Percentiles rank a stretch among this genome's conserved stretches.
Evolutionary conservation across 108 stramenopile genomes (phyloP).

Genomic region (Nitzschia sp.): DNA sequence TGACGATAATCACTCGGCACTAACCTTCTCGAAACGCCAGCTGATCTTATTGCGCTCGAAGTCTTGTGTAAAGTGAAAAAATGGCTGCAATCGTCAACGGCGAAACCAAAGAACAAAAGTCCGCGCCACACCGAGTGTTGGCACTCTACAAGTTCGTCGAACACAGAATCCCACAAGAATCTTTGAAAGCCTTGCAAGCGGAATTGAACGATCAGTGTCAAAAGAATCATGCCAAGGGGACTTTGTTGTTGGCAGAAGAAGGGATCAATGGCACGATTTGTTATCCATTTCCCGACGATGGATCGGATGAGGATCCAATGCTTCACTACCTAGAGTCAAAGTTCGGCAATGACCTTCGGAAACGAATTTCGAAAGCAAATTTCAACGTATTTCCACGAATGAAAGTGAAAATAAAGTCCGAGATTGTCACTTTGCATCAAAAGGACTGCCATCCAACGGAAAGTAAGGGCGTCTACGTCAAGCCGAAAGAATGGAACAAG

Average conservation of each 20-base stretch:
- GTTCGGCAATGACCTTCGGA: slow-evolving; percentile 28
- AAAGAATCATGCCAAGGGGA: slow-evolving; percentile 50
- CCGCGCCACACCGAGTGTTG: slow-evolving; percentile 35
- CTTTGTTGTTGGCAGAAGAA: slow-evolving; percentile 67
- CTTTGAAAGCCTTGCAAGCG: slow-evolving; percentile 12
- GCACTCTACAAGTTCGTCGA: slow-evolving; percentile 62
- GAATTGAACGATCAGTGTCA: slow-evolving; percentile 31
- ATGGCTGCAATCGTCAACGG: slow-evolving; percentile 14
- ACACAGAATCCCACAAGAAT: slow-evolving; percentile 17
- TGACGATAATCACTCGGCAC: too few relatives aligned
- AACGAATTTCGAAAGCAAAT: slow-evolving; percentile 27
- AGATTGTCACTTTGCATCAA: slow-evolving; percentile 75
- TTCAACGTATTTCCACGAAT: slow-evolving; percentile 67
- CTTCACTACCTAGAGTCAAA: background rate
- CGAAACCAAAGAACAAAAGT: background rate
- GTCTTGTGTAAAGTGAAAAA: too few relatives aligned
- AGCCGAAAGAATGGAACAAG: slow-evolving; percentile 67
- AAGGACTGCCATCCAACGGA: slow-evolving; percentile 31
- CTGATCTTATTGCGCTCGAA: too few relatives aligned
- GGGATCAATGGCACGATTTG: slow-evolving; percentile 89
- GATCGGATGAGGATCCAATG: slow-evolving; percentile 11
- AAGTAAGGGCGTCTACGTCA: slow-evolving; percentile 50
- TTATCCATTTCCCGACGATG: slow-evolving; percentile 46
- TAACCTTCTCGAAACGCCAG: too few relatives aligned
- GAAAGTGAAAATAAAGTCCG: slow-evolving; percentile 69